phyloP scores from a whole-genome alignment of 2,329 filamentous ascomycete species.

The Leptodontidium sp. region DNA sequence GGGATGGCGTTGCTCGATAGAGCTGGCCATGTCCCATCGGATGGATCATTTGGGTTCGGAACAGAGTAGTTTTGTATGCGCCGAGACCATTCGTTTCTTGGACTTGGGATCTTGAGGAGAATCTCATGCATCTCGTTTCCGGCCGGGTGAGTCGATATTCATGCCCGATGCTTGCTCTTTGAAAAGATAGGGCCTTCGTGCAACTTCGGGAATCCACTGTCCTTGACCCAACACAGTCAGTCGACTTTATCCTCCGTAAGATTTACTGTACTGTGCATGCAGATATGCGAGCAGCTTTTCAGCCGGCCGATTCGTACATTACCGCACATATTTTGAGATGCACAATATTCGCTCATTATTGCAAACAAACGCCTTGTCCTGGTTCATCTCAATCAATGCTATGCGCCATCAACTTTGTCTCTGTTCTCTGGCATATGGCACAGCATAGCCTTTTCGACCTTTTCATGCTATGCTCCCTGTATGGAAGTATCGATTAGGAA shows the following conservation, averaged over 20 bases:
- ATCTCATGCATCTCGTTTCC: constrained; percentile 17
- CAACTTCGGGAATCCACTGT: constrained; percentile 19
- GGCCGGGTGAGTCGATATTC: constrained; percentile 12
- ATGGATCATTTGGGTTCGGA: constrained; percentile 19
- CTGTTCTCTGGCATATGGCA: constrained; percentile 7
- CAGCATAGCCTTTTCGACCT: constrained; percentile 21
- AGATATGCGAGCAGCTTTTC: constrained; percentile 21
- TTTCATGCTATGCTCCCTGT: constrained; percentile 19
- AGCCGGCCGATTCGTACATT: constrained; percentile 20
- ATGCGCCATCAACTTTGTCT: constrained; percentile 21
- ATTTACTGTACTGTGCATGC: background rate
- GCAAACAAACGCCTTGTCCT: constrained; percentile 19
- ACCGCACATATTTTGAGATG: constrained; percentile 20
- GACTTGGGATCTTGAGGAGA: constrained; percentile 15
- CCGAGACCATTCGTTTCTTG: constrained; percentile 14
- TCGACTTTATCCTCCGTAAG: constrained; percentile 16
- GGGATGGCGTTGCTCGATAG: constrained; percentile 18
- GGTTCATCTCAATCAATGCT: constrained; percentile 25
- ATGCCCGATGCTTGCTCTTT: constrained; percentile 19
- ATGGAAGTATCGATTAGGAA: constrained; percentile 22
- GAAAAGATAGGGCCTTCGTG: background rate
- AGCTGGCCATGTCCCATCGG: constrained; percentile 3
- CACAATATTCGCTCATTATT: constrained; percentile 22
- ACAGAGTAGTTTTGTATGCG: constrained; percentile 3
- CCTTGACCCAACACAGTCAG: constrained; percentile 22